Evolutionary conservation across 306 rosid species (phyloP).

Genomic region (Lathyrus aphaca): DNA sequence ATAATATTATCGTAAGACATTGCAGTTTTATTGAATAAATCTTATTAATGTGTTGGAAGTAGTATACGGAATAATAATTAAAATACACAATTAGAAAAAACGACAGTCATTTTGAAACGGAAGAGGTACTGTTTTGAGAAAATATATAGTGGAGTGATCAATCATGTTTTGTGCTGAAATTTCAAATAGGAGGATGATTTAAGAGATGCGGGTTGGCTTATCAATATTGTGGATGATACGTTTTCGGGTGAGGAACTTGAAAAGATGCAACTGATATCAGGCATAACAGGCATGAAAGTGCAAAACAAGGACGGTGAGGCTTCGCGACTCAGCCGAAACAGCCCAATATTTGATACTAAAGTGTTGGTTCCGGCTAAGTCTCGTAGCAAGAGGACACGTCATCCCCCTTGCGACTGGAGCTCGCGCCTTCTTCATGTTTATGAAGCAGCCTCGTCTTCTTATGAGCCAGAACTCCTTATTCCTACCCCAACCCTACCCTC

Average conservation of each 20-base stretch:
- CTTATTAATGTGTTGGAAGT: too few relatives aligned
- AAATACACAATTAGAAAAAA: too few relatives aligned
- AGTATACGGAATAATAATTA: too few relatives aligned
- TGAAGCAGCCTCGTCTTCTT: slow-evolving; percentile 33
- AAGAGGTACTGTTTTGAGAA: background rate
- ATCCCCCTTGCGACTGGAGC: slow-evolving; percentile 74
- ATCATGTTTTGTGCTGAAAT: background rate
- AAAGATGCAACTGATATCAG: slow-evolving; percentile 71
- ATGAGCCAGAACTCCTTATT: slow-evolving; percentile 36
- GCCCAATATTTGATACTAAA: slow-evolving; percentile 55
- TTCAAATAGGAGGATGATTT: slow-evolving; percentile 68
- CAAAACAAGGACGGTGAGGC: slow-evolving; percentile 35
- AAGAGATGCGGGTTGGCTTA: slow-evolving; percentile 86
- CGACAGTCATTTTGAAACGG: too few relatives aligned
- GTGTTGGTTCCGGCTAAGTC: slow-evolving; percentile 80
- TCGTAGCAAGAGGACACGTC: slow-evolving; percentile 86
- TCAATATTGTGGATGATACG: slow-evolving; percentile 76
- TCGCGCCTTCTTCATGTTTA: slow-evolving; percentile 65
- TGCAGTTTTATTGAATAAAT: too few relatives aligned
- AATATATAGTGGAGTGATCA: background rate
- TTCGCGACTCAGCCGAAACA: slow-evolving; percentile 40
- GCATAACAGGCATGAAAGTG: slow-evolving; percentile 72
- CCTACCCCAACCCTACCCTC: slow-evolving; percentile 1
- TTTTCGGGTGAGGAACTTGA: slow-evolving; percentile 77
- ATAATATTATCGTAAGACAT: too few relatives aligned